Evolutionary conservation across 169 alveolate genomes (phyloP).

Genomic region (Babesia microti): DNA sequence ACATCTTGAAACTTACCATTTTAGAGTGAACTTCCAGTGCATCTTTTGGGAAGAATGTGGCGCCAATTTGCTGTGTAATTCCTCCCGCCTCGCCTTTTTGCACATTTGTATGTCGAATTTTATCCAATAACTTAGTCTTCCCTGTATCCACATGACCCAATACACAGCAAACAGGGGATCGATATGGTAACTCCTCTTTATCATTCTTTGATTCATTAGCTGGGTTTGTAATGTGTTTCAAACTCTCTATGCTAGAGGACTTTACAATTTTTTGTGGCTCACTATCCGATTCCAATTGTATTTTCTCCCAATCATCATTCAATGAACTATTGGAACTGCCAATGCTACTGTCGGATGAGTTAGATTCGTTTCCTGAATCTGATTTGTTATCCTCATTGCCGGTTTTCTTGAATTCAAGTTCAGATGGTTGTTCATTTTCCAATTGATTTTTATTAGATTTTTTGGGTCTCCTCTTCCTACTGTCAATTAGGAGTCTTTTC

Average conservation of each 20-base stretch:
- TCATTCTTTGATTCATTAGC: constrained; percentile 10
- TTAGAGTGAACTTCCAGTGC: constrained; percentile 78
- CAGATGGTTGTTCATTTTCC: not conserved
- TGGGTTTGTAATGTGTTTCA: constrained; percentile 3
- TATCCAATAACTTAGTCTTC: constrained; percentile 96
- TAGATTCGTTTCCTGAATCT: constrained; percentile 11
- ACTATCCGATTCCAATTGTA: not conserved
- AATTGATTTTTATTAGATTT: constrained; percentile 7
- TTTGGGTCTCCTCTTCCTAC: constrained; percentile 8
- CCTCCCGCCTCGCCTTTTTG: constrained; percentile 99
- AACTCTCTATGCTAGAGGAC: constrained; percentile 17
- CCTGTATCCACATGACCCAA: constrained; percentile 99
- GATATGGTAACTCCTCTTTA: constrained; percentile 50
- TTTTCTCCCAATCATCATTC: constrained; percentile 3
- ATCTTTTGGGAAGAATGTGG: constrained; percentile 97
- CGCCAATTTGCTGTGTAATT: constrained; percentile 99
- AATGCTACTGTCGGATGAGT: not conserved
- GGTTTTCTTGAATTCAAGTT: not conserved
- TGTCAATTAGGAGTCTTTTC: constrained; percentile 23
- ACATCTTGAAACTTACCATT: constrained; percentile 32
- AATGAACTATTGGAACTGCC: constrained; percentile 2
- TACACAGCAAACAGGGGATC: constrained; percentile 96
- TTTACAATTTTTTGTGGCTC: constrained; percentile 2
- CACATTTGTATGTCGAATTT: constrained; percentile 94
- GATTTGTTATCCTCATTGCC: not conserved